phyloP scores from a whole-genome alignment of 2,329 filamentous ascomycete genomes.

The Falciphora oryzae region DNA sequence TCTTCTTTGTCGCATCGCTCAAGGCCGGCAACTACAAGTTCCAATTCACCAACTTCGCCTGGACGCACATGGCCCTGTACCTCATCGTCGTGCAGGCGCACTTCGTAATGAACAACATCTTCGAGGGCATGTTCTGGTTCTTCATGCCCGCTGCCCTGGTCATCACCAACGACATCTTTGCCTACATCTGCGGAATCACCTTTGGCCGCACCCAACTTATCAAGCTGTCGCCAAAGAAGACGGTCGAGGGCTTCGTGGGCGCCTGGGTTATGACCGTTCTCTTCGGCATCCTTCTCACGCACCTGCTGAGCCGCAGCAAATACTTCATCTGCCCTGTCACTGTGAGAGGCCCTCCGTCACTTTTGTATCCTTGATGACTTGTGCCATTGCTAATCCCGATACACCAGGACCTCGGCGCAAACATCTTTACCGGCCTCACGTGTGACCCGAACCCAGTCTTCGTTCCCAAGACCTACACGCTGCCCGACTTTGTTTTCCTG shows the following conservation, averaged over 20 bases:
- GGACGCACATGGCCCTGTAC: constrained; percentile 99
- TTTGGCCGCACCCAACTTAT: constrained; percentile 96
- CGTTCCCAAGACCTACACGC: constrained; percentile 65
- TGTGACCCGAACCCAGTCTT: constrained; percentile 93
- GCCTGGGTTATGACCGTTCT: constrained; percentile 94
- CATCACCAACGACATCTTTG: constrained; percentile 98
- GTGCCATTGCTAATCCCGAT: background rate
- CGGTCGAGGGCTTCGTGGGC: constrained; percentile 92
- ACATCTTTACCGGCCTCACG: constrained; percentile 82
- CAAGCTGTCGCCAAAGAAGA: constrained; percentile 98
- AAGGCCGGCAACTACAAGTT: constrained; percentile 97
- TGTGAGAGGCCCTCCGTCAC: constrained; percentile 34
- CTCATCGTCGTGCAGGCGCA: constrained; percentile 96
- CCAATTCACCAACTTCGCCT: constrained; percentile 98
- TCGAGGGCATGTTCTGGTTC: constrained; percentile 99
- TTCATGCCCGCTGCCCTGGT: constrained; percentile 92
- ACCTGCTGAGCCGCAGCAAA: constrained; percentile 80
- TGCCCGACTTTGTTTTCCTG: constrained; percentile 68
- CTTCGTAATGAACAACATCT: constrained; percentile 99
- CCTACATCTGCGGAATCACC: constrained; percentile 94
- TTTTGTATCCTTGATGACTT: background rate
- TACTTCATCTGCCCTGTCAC: constrained; percentile 99
- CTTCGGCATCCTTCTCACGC: constrained; percentile 76
- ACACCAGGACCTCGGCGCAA: constrained; percentile 75
- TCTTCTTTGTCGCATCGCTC: constrained; percentile 93